Base-by-base conservation (phyloP, 148 eudicot species). In the Rhododendron williamsianum region DNA sequence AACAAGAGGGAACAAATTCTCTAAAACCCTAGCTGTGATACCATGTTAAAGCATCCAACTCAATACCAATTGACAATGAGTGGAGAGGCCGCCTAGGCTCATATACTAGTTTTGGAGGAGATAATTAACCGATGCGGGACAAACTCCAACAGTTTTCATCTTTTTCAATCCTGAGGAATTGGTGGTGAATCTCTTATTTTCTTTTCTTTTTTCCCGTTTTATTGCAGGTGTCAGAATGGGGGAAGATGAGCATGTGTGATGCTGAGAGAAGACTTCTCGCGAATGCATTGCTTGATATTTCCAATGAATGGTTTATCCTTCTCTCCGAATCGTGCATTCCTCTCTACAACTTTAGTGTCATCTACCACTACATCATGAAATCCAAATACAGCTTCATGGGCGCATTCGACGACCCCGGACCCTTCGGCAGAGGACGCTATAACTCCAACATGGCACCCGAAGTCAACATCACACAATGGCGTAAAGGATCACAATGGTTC, bases 201-300 rank as follows among this genome's bases (percentile, higher is more conserved):
- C 21, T 15, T 16, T 54, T 51, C 16, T 51, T 51, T 51, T 51
- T 51, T 51, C 54, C 27, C 4, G 0, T 67, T 67, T 76, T 8
- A 38, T 78, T 78, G 23, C 86, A 85, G 87, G 83, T 85, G 65
- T 76, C 87, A 67, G 87, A 85, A 85, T 85, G 87, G 87, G 87
- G 87, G 25, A 79, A 72, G 48, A 85, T 80, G 87, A 85, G 87
- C n/a, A 85, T 85, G 87, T 85, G 87, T 23, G 87, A 85, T 33
- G 87, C 87, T 10, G 87, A 85, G 73, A 65, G 81, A 85, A 85
- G 83, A 23, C 87, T 85, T 30, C 83, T 85, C 3, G 87, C 87
- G 2, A 85, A 85, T 33, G 87, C 87, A 46, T 69, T 85, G 41
- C 87, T 79, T 27, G 87, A 85, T 67, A 79, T 85, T 30, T 79